Percentiles rank a stretch among this genome's conserved stretches.
These are phyloP conservation scores for Hirsutella thompsonii DNA, from an alignment of 2,329 filamentous ascomycete genomes.

Conservation along the genomic window DNA sequence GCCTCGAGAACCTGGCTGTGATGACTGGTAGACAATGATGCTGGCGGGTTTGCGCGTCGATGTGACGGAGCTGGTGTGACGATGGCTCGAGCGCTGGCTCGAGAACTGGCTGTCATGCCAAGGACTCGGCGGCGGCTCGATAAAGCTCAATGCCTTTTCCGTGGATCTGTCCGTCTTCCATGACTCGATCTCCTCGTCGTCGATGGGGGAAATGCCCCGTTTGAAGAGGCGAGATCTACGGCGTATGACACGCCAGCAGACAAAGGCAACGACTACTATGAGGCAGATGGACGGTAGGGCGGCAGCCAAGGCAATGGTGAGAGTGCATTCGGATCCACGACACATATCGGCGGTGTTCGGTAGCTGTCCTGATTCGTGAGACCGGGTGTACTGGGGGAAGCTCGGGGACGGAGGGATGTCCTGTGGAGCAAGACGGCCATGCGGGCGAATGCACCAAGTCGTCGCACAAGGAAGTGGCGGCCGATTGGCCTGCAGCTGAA, in stretches of 20 bases:
- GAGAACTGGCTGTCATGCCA: conserved; percentile 4
- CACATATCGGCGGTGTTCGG: neutral
- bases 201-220: conserved; percentile 46
- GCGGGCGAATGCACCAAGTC: neutral
- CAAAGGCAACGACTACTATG: conserved; percentile 18
- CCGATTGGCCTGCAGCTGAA: neutral
- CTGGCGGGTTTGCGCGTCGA: conserved; percentile 34
- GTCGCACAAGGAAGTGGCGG: neutral
- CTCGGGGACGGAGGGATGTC: neutral
- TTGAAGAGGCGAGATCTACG: conserved; percentile 31
- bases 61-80: conserved; percentile 15
- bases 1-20: neutral
- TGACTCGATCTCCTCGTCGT: conserved; percentile 52
- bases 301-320: conserved; percentile 38
- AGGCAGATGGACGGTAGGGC: conserved; percentile 31
- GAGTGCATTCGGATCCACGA: conserved; percentile 18
- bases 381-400: neutral
- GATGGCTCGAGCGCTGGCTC: conserved; percentile 9
- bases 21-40: conserved; percentile 38
- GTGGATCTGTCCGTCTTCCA: conserved; percentile 34
- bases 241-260: conserved; percentile 20
- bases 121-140: conserved; percentile 15
- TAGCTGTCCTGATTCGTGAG: neutral
- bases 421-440: neutral
- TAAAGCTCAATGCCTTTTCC: conserved; percentile 1